Base-by-base conservation (phyloP, 768 basidiomycete genomes). In the Hypholoma sublateritium region DNA sequence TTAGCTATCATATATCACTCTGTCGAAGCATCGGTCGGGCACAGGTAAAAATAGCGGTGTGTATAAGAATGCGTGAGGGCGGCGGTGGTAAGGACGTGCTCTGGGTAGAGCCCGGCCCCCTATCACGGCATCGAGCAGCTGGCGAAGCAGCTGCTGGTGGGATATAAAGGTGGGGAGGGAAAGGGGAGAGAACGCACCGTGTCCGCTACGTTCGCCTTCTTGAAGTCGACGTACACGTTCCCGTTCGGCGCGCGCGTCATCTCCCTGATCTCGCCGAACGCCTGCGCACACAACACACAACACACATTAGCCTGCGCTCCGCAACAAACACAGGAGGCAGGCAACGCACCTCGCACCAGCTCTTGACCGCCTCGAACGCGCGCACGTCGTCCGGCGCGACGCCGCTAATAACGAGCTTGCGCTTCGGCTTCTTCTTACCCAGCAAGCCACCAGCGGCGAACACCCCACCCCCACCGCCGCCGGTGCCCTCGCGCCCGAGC, bases 131-230 rank as follows among this genome's bases (percentile, higher is more conserved):
- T 36, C 53, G n/a, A 4, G 51, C 22, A 22, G 41, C 54, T n/a
- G 49, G 35, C 45, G 37, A 21, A 6, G 39, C 25, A 49, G 24
- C 39, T 34, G 17, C 56, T 45, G 22, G 3, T 28, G 17, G 24
- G 24, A 58, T 37, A 32, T 35, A 53, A 28, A 22, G 17, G 43
- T 12, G 21, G 53, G 37, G 39, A 46, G 17, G 22, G 12, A 41
- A 41, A 35, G 53, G 21, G 17, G 17, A 22, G 46, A 58, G 43
- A 11, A 70, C 71, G 63, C 57, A 76, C 75, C 34, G 65, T 72
- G 37, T 77, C 76, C 56, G 71, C 74, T 34, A 77, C 72, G 44
- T 69, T 72, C 56, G 65, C 65, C 57, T 73, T 74, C 54, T 67
- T 68, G 58, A 73, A 77, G 55, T 75, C 72, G 41, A 77, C 69